Evolutionary conservation across 129 eudicot genomes (phyloP).

Genomic region (Tanacetum coccineum): DNA sequence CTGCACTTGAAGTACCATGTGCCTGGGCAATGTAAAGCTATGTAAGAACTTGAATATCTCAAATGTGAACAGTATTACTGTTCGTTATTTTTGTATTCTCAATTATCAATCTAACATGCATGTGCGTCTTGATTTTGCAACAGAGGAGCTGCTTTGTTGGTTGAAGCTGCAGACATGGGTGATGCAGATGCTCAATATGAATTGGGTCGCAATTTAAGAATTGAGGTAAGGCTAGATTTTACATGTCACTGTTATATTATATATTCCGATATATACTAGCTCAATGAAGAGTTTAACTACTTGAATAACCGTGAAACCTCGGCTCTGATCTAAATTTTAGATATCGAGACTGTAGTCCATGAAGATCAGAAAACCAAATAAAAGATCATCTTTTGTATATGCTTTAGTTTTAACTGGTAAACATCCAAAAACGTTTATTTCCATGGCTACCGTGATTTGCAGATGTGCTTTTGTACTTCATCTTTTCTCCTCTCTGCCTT

Average conservation of each 20-base stretch:
- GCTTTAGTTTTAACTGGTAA: too few relatives aligned
- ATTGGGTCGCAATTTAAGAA: conserved; percentile 67
- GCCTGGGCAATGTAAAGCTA: conserved; percentile 84
- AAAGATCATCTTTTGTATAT: too few relatives aligned
- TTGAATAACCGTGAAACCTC: too few relatives aligned
- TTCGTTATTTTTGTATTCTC: not conserved
- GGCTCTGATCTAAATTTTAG: too few relatives aligned
- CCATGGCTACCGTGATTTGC: not conserved
- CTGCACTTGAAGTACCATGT: conserved; percentile 81
- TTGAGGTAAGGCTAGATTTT: conserved; percentile 42
- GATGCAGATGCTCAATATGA: conserved; percentile 84
- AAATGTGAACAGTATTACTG: not conserved
- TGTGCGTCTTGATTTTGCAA: conserved; percentile 14
- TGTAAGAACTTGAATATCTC: conserved; percentile 42
- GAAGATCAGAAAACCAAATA: too few relatives aligned
- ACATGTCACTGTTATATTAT: too few relatives aligned
- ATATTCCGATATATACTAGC: too few relatives aligned
- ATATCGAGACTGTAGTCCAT: too few relatives aligned
- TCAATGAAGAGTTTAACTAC: too few relatives aligned
- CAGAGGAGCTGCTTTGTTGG: conserved; percentile 83
- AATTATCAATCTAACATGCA: not conserved
- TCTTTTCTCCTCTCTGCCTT: not conserved
- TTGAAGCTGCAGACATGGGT: conserved; percentile 95
- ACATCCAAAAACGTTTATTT: not conserved
- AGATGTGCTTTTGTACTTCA: too few relatives aligned